Percentiles rank a stretch among this genome's conserved stretches.
Evolutionary conservation across 2,329 filamentous ascomycete species (phyloP).

Genomic region (Aspergillus flavus): DNA sequence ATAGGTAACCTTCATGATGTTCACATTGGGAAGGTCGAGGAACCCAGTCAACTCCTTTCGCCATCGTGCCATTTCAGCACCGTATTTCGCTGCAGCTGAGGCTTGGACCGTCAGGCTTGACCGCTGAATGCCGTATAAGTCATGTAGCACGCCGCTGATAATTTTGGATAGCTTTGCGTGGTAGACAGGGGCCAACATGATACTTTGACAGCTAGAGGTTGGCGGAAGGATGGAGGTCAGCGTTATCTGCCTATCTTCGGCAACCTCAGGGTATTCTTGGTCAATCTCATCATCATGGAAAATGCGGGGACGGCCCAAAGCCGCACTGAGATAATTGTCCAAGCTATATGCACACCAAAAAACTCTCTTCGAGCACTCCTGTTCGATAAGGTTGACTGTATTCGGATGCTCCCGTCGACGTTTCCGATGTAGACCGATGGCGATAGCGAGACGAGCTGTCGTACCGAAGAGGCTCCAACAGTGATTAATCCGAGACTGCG

Average conservation of each 20-base stretch:
- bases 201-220: constrained; percentile 34
- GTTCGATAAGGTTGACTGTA: constrained; percentile 16
- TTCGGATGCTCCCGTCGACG: constrained; percentile 16
- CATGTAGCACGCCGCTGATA: constrained; percentile 47
- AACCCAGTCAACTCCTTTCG: constrained; percentile 45
- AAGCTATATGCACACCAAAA: constrained; percentile 25
- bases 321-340: constrained; percentile 23
- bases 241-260: constrained; percentile 25
- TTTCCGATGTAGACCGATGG: constrained; percentile 33
- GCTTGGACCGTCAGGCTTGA: constrained; percentile 15
- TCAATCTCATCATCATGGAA: constrained; percentile 25
- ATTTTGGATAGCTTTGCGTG: constrained; percentile 50
- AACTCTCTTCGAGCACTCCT: constrained; percentile 19
- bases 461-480: constrained; percentile 40
- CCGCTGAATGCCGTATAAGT: constrained; percentile 40
- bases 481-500: constrained; percentile 38
- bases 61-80: constrained; percentile 49
- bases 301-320: constrained; percentile 19
- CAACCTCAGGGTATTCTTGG: constrained; percentile 22
- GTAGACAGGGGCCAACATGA: constrained; percentile 51
- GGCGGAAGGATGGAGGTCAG: constrained; percentile 24
- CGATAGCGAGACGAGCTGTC: constrained; percentile 35
- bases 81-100: constrained; percentile 46
- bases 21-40: constrained; percentile 34
- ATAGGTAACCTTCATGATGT: constrained; percentile 49